phyloP scores from a whole-genome alignment of 2,329 filamentous ascomycete genomes.

The Curvularia lunata region DNA sequence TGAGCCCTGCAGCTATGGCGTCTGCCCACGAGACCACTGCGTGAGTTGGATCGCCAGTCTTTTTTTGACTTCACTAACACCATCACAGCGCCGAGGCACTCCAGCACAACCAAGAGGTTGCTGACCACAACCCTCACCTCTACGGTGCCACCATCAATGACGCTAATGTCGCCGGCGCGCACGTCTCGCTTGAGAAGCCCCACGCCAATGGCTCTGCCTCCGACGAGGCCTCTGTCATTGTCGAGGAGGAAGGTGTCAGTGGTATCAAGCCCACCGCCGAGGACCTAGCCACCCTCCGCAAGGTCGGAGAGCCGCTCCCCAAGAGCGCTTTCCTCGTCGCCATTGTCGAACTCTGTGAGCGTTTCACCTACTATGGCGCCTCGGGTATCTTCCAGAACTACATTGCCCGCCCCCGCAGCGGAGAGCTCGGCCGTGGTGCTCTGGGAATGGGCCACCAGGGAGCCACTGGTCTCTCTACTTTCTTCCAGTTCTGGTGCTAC shows the following conservation, averaged over 20 bases:
- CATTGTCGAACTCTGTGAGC: constrained; percentile 58
- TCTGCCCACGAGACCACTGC: constrained; percentile 37
- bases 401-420: constrained; percentile 51
- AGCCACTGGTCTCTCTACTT: constrained; percentile 54
- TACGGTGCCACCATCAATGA: constrained; percentile 35
- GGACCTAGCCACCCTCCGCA: constrained; percentile 52
- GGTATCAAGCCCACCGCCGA: constrained; percentile 52
- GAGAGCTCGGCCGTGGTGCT: constrained; percentile 49
- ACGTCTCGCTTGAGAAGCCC: constrained; percentile 30
- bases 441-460: constrained; percentile 54
- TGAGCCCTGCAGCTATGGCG: constrained; percentile 28
- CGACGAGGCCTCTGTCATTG: constrained; percentile 23
- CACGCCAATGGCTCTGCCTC: constrained; percentile 15
- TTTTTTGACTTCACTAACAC: constrained; percentile 8
- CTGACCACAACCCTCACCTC: constrained; percentile 39
- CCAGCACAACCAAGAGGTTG: constrained; percentile 37
- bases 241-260: constrained; percentile 37
- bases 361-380: constrained; percentile 57
- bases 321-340: constrained; percentile 57
- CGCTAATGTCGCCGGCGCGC: constrained; percentile 25
- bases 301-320: constrained; percentile 56
- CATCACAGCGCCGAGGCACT: constrained; percentile 38
- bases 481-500: constrained; percentile 54
- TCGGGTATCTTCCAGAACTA: constrained; percentile 60
- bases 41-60: constrained; percentile 26